Evolutionary conservation across 441 rosid species (phyloP), one percentile per base, ranked within the genome.

Genomic region (Arabidopsis lyrata): DNA sequence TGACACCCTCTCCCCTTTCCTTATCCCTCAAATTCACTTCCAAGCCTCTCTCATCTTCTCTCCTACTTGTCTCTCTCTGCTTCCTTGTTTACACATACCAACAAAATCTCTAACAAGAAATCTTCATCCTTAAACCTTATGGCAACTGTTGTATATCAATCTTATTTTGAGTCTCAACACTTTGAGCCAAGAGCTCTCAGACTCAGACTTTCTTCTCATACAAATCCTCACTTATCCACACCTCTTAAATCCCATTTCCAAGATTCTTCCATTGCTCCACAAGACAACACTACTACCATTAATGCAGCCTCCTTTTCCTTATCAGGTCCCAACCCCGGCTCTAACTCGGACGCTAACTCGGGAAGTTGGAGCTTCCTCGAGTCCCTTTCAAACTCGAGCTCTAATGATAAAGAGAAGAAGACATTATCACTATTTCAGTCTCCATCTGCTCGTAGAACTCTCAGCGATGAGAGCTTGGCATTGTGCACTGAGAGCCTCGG

Each of bases 401-500:
- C 74, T 7, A 27, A 45, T 57, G 72, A 77, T 44, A 70, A 76
- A 39, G 77, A 83, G 65, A 72, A 81, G 27, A 78, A 75, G 31
- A 76, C 55, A 45, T 65, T 72, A 34, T 55, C 50, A 44, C 24
- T 66, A 4, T 92, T 79, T 70, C 91, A 82, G 55, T 85, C 45
- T 66, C 61, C n/a, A 61, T 74, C 87, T 57, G 81, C 87, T 14
- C 69, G 81, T 45, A 82, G 85, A 13, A 65, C 66, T 35, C 86
- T 93, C 6, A 91, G 95, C 32, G 84, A 84, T 44, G 87, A 80
- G 81, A 89, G 97, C 84, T 70, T 93, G 84, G 86, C 87, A 77
- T 64, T 93, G 20, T 93, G 96, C 70, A 93, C 98, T 9, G 97
- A 93, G 70, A 88, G 81, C 66, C 82, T 93, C 20, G 98, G 98